These are phyloP conservation scores for Amanita thiersii DNA, from an alignment of 768 basidiomycete species.

Conservation along the genomic window DNA sequence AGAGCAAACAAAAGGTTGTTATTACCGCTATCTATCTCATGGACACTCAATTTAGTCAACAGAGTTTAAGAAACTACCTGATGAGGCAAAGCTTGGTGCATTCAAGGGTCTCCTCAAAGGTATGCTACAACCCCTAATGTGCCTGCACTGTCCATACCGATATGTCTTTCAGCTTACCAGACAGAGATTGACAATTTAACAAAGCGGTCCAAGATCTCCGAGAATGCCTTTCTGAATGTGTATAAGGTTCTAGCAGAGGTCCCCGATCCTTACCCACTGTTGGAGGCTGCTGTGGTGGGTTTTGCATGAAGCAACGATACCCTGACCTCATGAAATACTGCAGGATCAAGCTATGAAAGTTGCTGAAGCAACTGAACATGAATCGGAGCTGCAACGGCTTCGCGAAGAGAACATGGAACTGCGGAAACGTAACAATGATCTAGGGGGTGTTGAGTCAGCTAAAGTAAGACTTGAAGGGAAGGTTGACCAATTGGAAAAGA, in stretches of 20 bases:
- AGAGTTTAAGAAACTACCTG: slow-evolving; percentile 97
- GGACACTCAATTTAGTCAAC: neutral
- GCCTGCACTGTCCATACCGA: neutral
- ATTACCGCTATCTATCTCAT: neutral
- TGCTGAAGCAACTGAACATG: slow-evolving; percentile 71
- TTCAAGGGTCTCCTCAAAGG: slow-evolving; percentile 91
- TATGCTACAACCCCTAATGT: slow-evolving; percentile 17
- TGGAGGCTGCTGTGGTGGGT: slow-evolving; percentile 85
- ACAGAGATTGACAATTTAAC: slow-evolving; percentile 94
- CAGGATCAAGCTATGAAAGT: slow-evolving; percentile 93
- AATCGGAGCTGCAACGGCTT: slow-evolving; percentile 62
- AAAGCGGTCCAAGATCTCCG: slow-evolving; percentile 83
- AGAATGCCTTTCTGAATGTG: slow-evolving; percentile 93
- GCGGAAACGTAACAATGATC: slow-evolving; percentile 60
- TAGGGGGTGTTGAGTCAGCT: slow-evolving; percentile 51
- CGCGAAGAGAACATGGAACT: slow-evolving; percentile 81
- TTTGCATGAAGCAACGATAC: neutral
- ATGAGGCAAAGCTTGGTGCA: slow-evolving; percentile 76
- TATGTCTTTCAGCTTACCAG: slow-evolving; percentile 67
- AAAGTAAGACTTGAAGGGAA: slow-evolving; percentile 71
- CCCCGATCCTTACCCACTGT: slow-evolving; percentile 93
- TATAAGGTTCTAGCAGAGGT: slow-evolving; percentile 97
- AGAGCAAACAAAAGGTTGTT: slow-evolving; percentile 92
- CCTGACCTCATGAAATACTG: neutral
- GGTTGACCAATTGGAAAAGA: slow-evolving; percentile 75